Conservation (phyloP, 441 rosid genomes). For the Populus tomentosa region DNA sequence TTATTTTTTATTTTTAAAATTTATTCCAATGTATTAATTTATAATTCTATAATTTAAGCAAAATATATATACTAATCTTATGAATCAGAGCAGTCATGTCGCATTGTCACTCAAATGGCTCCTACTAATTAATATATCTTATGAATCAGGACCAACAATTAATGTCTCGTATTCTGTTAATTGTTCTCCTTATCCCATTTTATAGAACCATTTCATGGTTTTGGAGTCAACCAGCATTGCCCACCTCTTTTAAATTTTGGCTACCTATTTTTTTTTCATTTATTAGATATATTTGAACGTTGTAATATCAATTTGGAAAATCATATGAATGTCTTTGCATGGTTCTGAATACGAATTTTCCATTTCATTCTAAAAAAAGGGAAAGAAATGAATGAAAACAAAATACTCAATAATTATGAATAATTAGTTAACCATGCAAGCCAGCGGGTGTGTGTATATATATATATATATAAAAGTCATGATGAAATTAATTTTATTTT, state of each 20-base stretch:
- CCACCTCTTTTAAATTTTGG: slow-evolving; percentile 7
- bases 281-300: not conserved
- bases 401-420: no score
- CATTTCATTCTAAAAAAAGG: no score
- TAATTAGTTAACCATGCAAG: no score
- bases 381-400: no score
- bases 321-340: no score
- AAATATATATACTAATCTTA: not conserved
- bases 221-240: slow-evolving; percentile 10
- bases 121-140: not conserved
- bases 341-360: no score
- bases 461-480: no score
- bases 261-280: slow-evolving; percentile 5
- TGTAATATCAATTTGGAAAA: no score
- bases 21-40: no score
- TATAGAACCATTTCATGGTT: not conserved
- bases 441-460: no score
- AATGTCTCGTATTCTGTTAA: slow-evolving; percentile 13
- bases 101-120: not conserved
- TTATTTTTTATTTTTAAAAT: no score
- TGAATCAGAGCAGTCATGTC: slow-evolving; percentile 19
- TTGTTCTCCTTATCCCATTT: slow-evolving; percentile 10
- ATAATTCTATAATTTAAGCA: slow-evolving; percentile 2
- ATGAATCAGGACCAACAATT: slow-evolving; percentile 25
- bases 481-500: no score